Conservation (phyloP, 768 basidiomycete genomes). For the Lyophyllum shimeji region DNA sequence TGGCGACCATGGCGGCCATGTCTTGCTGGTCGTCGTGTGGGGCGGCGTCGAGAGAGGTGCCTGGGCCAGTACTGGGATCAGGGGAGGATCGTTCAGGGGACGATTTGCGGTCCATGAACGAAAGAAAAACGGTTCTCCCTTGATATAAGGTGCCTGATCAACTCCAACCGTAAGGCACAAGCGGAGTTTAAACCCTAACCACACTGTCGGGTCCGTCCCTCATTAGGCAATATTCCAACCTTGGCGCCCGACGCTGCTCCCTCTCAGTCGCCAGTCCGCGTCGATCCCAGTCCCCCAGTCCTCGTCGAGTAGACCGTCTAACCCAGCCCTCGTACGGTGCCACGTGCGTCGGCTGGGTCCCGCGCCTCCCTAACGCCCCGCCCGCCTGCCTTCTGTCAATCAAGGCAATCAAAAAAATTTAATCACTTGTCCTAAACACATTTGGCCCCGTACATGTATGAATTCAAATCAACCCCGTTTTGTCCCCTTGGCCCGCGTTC, state of each 20-base stretch:
- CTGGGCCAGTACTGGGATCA: constrained; percentile 17
- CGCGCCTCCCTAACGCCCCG: constrained; percentile 3
- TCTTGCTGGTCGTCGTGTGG: constrained; percentile 7
- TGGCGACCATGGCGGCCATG: constrained; percentile 28
- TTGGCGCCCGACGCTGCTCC: neutral
- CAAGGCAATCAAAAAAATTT: constrained; percentile 14
- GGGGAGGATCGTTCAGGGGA: constrained; percentile 30
- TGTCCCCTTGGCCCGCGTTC: neutral
- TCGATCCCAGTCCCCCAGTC: neutral
- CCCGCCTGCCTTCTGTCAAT: constrained; percentile 11
- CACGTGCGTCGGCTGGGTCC: neutral
- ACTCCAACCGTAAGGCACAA: constrained; percentile 8
- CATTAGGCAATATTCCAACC: neutral
- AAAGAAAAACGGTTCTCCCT: constrained; percentile 14
- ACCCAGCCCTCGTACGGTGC: neutral
- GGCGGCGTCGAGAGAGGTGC: constrained; percentile 10
- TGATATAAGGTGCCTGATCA: constrained; percentile 28
- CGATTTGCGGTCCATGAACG: constrained; percentile 29
- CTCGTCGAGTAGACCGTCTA: neutral
- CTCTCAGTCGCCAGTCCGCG: neutral
- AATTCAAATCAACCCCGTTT: neutral
- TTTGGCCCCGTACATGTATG: constrained; percentile 1
- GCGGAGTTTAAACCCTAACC: constrained; percentile 12
- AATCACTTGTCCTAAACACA: constrained; percentile 7
- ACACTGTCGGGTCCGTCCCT: constrained; percentile 4